A percentile compares a stretch with the other conserved stretches of the same genome.
Conservation (phyloP, 805 yeast genomes). For the Kluyveromyces starmeri region DNA sequence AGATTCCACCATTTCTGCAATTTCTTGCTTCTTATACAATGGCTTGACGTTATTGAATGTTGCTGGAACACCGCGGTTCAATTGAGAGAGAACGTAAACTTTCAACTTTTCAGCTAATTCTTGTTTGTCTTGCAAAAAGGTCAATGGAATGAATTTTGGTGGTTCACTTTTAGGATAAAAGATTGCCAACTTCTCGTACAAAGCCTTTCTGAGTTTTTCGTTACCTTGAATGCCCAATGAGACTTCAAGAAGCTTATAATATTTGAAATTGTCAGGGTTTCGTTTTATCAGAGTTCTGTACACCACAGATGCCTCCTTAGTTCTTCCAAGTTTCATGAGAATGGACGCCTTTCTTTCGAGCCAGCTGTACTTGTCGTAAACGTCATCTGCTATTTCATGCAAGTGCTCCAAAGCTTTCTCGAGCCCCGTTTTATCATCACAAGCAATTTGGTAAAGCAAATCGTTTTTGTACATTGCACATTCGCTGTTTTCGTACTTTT, state of each 20-base stretch:
- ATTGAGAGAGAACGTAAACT: conserved; percentile 49
- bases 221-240: conserved; percentile 44
- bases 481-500: conserved; percentile 74
- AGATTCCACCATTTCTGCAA: conserved; percentile 37
- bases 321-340: conserved; percentile 45
- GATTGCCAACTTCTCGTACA: conserved; percentile 55
- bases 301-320: conserved; percentile 55
- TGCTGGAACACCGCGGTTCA: conserved; percentile 81
- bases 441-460: conserved; percentile 55
- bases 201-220: conserved; percentile 40
- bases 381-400: conserved; percentile 42
- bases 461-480: conserved; percentile 63
- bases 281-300: conserved; percentile 68
- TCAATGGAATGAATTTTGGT: conserved; percentile 68
- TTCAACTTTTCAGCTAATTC: conserved; percentile 37
- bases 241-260: conserved; percentile 59
- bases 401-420: conserved; percentile 55
- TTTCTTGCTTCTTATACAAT: conserved; percentile 46
- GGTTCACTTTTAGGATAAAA: conserved; percentile 83
- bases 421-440: conserved; percentile 32
- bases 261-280: conserved; percentile 70
- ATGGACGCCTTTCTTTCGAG: conserved; percentile 62
- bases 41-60: conserved; percentile 81
- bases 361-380: conserved; percentile 50
- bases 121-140: conserved; percentile 49